Conservation (phyloP, 2,329 filamentous ascomycete species). For the Coniochaeta sp. region DNA sequence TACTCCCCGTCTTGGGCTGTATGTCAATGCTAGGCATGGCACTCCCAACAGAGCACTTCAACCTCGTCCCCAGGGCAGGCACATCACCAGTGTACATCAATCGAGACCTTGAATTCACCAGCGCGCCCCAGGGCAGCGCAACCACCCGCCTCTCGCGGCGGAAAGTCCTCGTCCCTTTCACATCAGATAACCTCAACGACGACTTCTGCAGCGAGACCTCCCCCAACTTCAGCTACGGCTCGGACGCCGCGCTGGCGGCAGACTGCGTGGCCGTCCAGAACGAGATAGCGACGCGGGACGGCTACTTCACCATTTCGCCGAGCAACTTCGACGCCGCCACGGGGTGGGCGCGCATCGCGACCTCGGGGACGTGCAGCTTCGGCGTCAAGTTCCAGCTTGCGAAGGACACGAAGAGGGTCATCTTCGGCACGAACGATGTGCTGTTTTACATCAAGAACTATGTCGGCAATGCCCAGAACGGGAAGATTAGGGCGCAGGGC, state of each 20-base stretch:
- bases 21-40: neutral
- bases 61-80: neutral
- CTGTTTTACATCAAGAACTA: constrained; percentile 5
- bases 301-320: constrained; percentile 3
- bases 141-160: neutral
- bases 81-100: neutral
- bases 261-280: constrained; percentile 4
- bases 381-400: constrained; percentile 4
- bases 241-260: constrained; percentile 3
- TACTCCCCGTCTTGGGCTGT: neutral
- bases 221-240: neutral
- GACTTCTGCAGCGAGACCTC: constrained; percentile 5
- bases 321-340: neutral
- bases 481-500: constrained; percentile 3
- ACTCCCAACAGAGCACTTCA: neutral
- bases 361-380: constrained; percentile 6
- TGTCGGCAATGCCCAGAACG: constrained; percentile 3
- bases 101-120: neutral
- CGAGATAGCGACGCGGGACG: neutral
- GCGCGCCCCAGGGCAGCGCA: neutral
- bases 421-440: constrained; percentile 7
- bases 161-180: neutral
- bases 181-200: neutral
- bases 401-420: neutral
- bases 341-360: constrained; percentile 3